Base-by-base conservation (phyloP, 2,329 filamentous ascomycete genomes). In the Cordyceps farinosa region DNA sequence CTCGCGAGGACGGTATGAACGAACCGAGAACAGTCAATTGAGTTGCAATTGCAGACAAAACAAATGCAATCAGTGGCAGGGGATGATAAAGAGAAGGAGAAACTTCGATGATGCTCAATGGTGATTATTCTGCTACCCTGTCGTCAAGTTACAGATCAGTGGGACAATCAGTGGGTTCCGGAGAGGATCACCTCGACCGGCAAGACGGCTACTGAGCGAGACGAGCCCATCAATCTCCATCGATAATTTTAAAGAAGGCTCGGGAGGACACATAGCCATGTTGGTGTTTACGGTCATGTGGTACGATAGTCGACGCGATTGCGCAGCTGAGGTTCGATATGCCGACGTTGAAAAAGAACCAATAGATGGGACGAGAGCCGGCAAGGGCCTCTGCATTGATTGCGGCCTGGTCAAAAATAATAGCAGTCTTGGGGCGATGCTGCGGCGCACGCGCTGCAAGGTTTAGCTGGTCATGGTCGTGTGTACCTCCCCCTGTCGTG, bases 141-240 rank as follows among this genome's bases (percentile, higher is more conserved):
- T 48, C 44, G 29, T 29, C 48, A 17, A 61, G 45, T 40, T 50
- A 52, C 29, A 61, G 48, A 61, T 61, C 58, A 61, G 38, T 61
- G 58, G 56, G 36, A 51, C 45, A 15, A 9, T n/a, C 10, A 17
- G 42, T 36, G 55, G 44, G 44, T n/a, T 27, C 42, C 11, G 30
- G 45, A 30, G 13, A 48, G 50, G 50, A 32, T 36, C 30, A 36
- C 17, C 50, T 5, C 9, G 50, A 52, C 30, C 22, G n/a, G 22
- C 45, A 22, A 6, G 45, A 47, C 22, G 22, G 22, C 45, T 47
- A 3, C 7, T 11, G 10, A n/a, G 30, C n/a, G 51, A 30, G 22
- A 30, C n/a, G 34, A 27, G 15, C 17, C 29, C 11, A 32, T 50
- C 27, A 32, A 50, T 22, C 6, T 15, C 17, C 40, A 44, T 44